Conservation (phyloP, 2,329 filamentous ascomycete genomes). For the Neurospora sp. region DNA sequence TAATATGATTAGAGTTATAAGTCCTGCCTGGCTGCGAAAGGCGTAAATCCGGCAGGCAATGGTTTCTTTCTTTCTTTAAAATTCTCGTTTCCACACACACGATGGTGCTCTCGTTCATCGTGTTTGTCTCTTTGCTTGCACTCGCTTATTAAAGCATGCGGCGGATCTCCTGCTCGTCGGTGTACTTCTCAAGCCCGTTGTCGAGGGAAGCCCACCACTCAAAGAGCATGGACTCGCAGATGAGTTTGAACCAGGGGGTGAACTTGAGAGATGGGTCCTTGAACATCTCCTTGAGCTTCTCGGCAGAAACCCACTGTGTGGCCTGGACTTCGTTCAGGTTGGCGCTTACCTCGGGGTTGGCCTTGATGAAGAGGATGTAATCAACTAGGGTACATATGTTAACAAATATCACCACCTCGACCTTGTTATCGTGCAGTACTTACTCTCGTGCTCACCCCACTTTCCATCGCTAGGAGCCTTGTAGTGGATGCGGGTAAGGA, state of each 20-base stretch:
- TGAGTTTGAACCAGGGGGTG: slow-evolving; percentile 98
- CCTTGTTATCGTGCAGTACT: slow-evolving; percentile 26
- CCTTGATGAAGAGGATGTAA: slow-evolving; percentile 97
- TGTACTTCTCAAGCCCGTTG: slow-evolving; percentile 70
- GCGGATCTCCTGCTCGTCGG: slow-evolving; percentile 76
- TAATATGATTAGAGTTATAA: neutral
- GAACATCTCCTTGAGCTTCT: slow-evolving; percentile 79
- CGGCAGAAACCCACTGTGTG: slow-evolving; percentile 71
- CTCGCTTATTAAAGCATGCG: slow-evolving; percentile 52
- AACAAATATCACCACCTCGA: slow-evolving; percentile 5
- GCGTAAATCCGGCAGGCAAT: neutral
- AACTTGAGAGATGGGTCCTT: slow-evolving; percentile 71
- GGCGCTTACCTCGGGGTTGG: slow-evolving; percentile 70
- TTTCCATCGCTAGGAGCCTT: slow-evolving; percentile 93
- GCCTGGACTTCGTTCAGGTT: slow-evolving; percentile 87
- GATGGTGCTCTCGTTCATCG: neutral
- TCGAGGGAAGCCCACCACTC: slow-evolving; percentile 93
- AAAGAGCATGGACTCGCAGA: slow-evolving; percentile 94
- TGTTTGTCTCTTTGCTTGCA: neutral
- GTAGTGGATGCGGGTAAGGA: slow-evolving; percentile 96
- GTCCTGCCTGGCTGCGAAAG: neutral
- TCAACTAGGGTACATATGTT: slow-evolving; percentile 52
- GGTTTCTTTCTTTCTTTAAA: neutral
- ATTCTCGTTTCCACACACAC: neutral
- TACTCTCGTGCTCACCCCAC: slow-evolving; percentile 98